These are phyloP conservation scores for Pisolithus sp. DNA, from an alignment of 768 basidiomycete species.

Conservation along the genomic window DNA sequence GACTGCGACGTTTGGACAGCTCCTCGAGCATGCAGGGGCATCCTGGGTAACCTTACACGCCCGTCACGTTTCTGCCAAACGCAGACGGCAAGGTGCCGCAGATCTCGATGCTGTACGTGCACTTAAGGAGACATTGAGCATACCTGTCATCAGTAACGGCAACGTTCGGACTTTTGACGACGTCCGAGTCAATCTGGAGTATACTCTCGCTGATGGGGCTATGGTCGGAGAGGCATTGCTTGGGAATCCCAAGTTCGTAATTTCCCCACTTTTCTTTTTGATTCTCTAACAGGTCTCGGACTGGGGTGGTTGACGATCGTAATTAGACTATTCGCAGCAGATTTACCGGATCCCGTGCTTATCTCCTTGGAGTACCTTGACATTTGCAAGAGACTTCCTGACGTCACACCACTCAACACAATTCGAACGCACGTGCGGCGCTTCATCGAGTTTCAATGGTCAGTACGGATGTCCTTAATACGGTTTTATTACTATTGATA, in stretches of 20 bases:
- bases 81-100: constrained; percentile 69
- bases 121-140: constrained; percentile 42
- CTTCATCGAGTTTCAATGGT: constrained; percentile 68
- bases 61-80: constrained; percentile 60
- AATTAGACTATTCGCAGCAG: constrained; percentile 49
- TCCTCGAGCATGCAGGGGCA: constrained; percentile 58
- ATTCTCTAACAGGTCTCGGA: neutral
- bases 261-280: neutral
- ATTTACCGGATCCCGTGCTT: constrained; percentile 54
- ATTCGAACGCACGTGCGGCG: constrained; percentile 62
- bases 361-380: constrained; percentile 67
- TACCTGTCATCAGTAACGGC: constrained; percentile 73
- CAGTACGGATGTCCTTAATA: constrained; percentile 12
- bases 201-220: constrained; percentile 62
- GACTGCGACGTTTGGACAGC: constrained; percentile 51
- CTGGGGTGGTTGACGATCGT: neutral
- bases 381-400: constrained; percentile 48
- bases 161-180: constrained; percentile 63
- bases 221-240: constrained; percentile 81
- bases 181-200: constrained; percentile 43
- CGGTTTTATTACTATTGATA: neutral
- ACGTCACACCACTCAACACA: constrained; percentile 41
- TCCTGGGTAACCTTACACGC: constrained; percentile 73
- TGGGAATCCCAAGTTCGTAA: constrained; percentile 62
- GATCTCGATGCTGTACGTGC: constrained; percentile 52